Percentiles rank a stretch among this genome's conserved stretches.
Evolutionary conservation across 306 rosid genomes (phyloP).

Genomic region (Vigna unguiculata): DNA sequence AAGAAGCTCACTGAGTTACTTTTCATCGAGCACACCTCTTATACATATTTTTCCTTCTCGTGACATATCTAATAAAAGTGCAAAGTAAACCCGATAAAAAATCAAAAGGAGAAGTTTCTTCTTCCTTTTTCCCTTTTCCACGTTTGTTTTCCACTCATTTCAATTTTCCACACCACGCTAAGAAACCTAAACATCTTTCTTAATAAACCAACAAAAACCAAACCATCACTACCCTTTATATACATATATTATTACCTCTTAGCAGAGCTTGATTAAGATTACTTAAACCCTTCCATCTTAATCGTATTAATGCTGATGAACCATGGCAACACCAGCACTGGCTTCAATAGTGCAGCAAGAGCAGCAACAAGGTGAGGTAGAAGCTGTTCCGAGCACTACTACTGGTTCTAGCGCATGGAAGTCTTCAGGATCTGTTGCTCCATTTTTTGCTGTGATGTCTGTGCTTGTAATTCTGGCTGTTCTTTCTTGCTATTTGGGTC

Average conservation of each 20-base stretch:
- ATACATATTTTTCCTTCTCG: too few species aligned
- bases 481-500: slow-evolving; percentile 66
- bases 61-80: too few species aligned
- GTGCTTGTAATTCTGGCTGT: slow-evolving; percentile 60
- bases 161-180: slow-evolving; percentile 36
- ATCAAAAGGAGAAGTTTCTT: too few species aligned
- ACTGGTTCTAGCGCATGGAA: slow-evolving; percentile 33
- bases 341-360: slow-evolving; percentile 30
- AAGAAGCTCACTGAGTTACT: too few species aligned
- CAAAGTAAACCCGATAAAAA: too few species aligned
- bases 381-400: slow-evolving; percentile 15
- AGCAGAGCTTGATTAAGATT: neutral
- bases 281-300: neutral
- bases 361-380: slow-evolving; percentile 25
- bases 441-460: slow-evolving; percentile 72
- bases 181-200: slow-evolving; percentile 33
- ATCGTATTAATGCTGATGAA: neutral
- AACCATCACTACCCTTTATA: slow-evolving; percentile 16
- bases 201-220: neutral
- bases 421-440: slow-evolving; percentile 69
- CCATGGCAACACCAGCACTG: slow-evolving; percentile 40
- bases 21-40: too few species aligned
- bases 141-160: slow-evolving; percentile 56
- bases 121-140: slow-evolving; percentile 52
- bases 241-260: neutral